Conservation (phyloP, 2,329 filamentous ascomycete genomes). For the Hypoxylon rubiginosum region DNA sequence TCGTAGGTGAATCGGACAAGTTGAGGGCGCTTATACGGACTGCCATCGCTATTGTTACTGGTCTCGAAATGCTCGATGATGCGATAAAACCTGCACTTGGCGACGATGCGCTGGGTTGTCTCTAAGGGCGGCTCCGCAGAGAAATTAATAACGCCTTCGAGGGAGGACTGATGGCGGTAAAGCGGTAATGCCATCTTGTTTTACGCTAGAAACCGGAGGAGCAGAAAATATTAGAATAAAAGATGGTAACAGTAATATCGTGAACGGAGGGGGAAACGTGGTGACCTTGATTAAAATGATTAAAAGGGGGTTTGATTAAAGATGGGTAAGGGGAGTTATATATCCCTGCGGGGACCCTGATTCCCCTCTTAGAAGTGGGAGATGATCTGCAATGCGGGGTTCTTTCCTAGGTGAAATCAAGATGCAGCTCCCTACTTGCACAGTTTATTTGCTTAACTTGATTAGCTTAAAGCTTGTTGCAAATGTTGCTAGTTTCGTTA, state of each 20-base stretch:
- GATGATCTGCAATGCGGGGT: no score
- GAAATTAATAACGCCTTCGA: constrained; percentile 39
- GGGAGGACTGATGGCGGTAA: constrained; percentile 39
- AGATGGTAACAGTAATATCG: neutral
- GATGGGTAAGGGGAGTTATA: constrained; percentile 7
- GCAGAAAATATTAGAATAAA: constrained; percentile 6
- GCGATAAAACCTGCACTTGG: constrained; percentile 31
- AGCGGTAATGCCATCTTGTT: constrained; percentile 17
- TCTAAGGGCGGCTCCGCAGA: constrained; percentile 26
- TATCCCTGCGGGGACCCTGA: neutral
- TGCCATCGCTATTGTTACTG: constrained; percentile 4
- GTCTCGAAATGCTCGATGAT: constrained; percentile 37
- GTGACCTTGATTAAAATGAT: neutral
- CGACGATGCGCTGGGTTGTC: constrained; percentile 22
- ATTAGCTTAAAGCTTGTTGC: no score
- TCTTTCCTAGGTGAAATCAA: no score
- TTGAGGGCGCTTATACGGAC: constrained; percentile 40
- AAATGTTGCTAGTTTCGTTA: no score
- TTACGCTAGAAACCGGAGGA: constrained; percentile 8
- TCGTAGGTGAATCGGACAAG: constrained; percentile 48
- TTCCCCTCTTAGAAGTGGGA: no score
- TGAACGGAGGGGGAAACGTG: neutral
- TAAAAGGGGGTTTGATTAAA: neutral
- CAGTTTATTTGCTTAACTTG: no score
- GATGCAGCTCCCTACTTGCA: no score